Conservation (phyloP, 108 stramenopile species). For the Fistulifera pelliculosa region DNA sequence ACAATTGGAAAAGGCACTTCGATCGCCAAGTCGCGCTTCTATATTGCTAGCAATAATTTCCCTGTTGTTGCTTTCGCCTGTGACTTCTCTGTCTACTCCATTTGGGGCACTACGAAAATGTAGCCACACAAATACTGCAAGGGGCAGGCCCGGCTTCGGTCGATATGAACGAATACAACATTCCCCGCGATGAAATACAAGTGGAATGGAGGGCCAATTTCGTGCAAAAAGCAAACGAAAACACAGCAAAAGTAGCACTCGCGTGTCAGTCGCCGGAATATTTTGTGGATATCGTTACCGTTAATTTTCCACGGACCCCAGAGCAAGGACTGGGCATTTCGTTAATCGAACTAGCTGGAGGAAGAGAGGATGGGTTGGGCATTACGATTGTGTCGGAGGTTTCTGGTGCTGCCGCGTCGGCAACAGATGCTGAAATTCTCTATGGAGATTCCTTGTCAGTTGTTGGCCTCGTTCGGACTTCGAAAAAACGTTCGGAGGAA, state of each 20-base stretch:
- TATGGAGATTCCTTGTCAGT: constrained; percentile 60
- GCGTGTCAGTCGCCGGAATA: constrained; percentile 37
- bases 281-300: constrained; percentile 45
- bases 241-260: constrained; percentile 56
- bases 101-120: constrained; percentile 13
- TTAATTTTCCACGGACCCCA: constrained; percentile 29
- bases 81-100: neutral
- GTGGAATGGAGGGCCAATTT: constrained; percentile 68
- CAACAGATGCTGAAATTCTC: constrained; percentile 39
- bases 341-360: constrained; percentile 70
- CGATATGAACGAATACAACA: constrained; percentile 64
- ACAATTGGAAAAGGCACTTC: no score
- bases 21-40: no score
- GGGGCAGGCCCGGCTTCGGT: constrained; percentile 21
- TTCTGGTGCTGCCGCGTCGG: constrained; percentile 32
- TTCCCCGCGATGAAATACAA: constrained; percentile 31
- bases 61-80: no score
- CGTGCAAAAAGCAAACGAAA: constrained; percentile 23
- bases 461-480: constrained; percentile 17
- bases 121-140: constrained; percentile 17
- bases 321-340: constrained; percentile 50
- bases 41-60: no score
- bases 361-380: constrained; percentile 66
- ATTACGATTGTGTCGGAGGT: constrained; percentile 71
- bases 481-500: constrained; percentile 9